Conservation (phyloP, 2,329 filamentous ascomycete genomes). For the Talaromyces pinophilus region DNA sequence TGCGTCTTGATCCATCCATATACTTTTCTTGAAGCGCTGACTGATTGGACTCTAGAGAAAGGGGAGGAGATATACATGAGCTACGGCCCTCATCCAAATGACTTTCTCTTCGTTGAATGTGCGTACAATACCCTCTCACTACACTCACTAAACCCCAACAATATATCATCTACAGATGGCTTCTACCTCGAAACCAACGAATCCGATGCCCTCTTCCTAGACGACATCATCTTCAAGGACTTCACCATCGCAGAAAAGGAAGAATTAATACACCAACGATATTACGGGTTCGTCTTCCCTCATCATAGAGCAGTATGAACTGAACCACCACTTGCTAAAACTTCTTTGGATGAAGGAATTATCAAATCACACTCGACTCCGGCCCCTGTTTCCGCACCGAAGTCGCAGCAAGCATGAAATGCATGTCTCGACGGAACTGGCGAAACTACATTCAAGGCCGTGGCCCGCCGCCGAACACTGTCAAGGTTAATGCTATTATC, state of each 20-base stretch:
- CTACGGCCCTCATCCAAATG: constrained; percentile 47
- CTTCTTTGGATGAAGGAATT: constrained; percentile 30
- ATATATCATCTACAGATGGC: constrained; percentile 33
- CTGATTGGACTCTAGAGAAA: constrained; percentile 29
- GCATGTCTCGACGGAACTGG: constrained; percentile 43
- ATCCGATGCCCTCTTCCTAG: constrained; percentile 44
- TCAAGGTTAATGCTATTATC: constrained; percentile 37
- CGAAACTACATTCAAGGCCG: constrained; percentile 42
- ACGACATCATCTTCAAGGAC: constrained; percentile 44
- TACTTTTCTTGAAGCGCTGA: background rate
- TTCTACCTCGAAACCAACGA: constrained; percentile 45
- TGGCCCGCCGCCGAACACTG: constrained; percentile 34
- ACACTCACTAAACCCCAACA: too few species aligned
- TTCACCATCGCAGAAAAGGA: constrained; percentile 34
- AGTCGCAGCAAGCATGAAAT: constrained; percentile 43
- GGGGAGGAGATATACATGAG: constrained; percentile 49
- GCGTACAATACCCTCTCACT: constrained; percentile 22
- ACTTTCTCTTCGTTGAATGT: constrained; percentile 49
- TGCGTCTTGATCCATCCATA: constrained; percentile 20
- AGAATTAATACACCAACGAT: constrained; percentile 39
- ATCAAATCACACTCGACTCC: constrained; percentile 37
- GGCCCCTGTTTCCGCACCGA: constrained; percentile 48
- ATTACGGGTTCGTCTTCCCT: constrained; percentile 39
- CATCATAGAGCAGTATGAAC: too few species aligned
- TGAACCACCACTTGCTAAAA: too few species aligned